A percentile compares a stretch with the other conserved stretches of the same genome.
These are phyloP conservation scores for Alternaria novae-zelandiae DNA, from an alignment of 2,329 filamentous ascomycete species.

Conservation along the genomic window DNA sequence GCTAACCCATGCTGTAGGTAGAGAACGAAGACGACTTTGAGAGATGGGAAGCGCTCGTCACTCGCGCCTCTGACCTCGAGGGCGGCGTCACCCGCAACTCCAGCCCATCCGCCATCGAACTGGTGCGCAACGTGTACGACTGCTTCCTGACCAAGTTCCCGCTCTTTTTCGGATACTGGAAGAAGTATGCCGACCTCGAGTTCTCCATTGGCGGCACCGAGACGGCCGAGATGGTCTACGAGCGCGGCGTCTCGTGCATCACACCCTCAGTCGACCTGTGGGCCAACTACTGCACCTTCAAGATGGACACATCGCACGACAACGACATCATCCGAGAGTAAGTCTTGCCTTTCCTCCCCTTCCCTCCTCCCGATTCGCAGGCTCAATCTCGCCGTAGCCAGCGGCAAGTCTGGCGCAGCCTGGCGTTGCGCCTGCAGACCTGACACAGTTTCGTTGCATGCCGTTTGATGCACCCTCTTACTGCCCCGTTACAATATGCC, in stretches of 20 bases:
- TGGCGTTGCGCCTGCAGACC: conserved; percentile 21
- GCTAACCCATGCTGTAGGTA: conserved; percentile 50
- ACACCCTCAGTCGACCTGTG: conserved; percentile 94
- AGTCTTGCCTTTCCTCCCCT: conserved; percentile 62
- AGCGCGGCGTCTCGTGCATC: conserved; percentile 92
- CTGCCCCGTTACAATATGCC: conserved; percentile 37
- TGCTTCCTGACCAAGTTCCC: conserved; percentile 94
- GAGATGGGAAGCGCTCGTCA: conserved; percentile 90
- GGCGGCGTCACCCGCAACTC: conserved; percentile 96
- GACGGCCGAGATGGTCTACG: conserved; percentile 97
- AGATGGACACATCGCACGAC: conserved; percentile 96
- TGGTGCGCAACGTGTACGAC: conserved; percentile 87
- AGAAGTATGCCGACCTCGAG: conserved; percentile 97
- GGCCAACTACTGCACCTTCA: conserved; percentile 97
- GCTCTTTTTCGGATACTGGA: conserved; percentile 97
- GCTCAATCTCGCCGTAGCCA: conserved; percentile 39
- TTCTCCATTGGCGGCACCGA: conserved; percentile 97
- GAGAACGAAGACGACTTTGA: conserved; percentile 90
- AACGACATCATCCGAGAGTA: conserved; percentile 98
- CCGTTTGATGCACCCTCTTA: conserved; percentile 49
- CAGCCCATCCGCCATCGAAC: conserved; percentile 87
- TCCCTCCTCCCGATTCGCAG: conserved; percentile 24
- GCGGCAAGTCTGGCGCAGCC: conserved; percentile 17
- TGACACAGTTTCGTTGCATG: conserved; percentile 30
- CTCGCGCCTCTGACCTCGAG: conserved; percentile 81